A percentile compares a stretch with the other conserved stretches of the same genome.
These are phyloP conservation scores for Leishmania tarentolae DNA, from an alignment of 208 protist species.

Conservation along the genomic window DNA sequence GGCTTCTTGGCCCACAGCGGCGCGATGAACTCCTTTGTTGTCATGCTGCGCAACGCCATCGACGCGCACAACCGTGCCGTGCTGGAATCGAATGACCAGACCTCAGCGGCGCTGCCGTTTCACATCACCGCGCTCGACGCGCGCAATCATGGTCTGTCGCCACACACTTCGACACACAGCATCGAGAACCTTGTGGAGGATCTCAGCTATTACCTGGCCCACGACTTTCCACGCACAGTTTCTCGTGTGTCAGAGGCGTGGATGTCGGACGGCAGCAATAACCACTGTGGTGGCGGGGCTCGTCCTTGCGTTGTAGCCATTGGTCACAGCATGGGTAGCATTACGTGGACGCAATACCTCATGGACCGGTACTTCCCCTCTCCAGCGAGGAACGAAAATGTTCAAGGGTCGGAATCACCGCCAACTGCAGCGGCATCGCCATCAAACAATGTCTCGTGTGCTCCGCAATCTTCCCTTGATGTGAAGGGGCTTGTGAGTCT, in stretches of 20 bases:
- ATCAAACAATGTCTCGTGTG: neutral
- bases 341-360: conserved; percentile 53
- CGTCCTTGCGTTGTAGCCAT: conserved; percentile 42
- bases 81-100: conserved; percentile 14
- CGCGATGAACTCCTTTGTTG: conserved; percentile 46
- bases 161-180: conserved; percentile 49
- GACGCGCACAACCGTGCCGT: conserved; percentile 22
- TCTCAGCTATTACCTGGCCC: conserved; percentile 32
- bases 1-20: conserved; percentile 66
- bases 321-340: conserved; percentile 72
- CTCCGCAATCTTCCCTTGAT: neutral
- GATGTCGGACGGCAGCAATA: neutral
- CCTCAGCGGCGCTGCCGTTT: conserved; percentile 5
- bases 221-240: conserved; percentile 12
- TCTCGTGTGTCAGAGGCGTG: neutral
- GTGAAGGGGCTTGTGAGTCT: conserved; percentile 48
- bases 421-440: neutral
- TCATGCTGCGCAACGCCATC: conserved; percentile 29
- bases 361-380: conserved; percentile 29
- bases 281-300: too few species aligned
- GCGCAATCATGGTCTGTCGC: conserved; percentile 63
- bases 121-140: conserved; percentile 42
- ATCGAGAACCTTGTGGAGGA: conserved; percentile 42
- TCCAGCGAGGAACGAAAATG: neutral
- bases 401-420: neutral